Conservation (phyloP, 768 basidiomycete genomes). For the Suillus plorans region DNA sequence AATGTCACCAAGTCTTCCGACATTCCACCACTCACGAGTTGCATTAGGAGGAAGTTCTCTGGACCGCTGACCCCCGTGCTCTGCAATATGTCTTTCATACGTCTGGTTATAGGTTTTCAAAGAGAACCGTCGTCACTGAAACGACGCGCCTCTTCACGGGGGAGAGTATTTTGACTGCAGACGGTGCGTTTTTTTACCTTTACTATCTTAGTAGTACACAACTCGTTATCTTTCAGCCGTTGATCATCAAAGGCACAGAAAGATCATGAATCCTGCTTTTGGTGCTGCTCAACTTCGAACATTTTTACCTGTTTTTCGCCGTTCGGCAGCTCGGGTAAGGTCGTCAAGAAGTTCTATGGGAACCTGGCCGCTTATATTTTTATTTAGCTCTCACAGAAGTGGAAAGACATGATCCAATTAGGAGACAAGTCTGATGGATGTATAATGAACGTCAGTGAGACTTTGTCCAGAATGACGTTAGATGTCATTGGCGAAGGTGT, state of each 20-base stretch:
- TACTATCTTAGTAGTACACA: not conserved
- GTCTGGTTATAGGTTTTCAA: conserved; percentile 28
- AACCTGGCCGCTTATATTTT: not conserved
- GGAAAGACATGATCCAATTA: conserved; percentile 21
- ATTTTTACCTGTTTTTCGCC: conserved; percentile 26
- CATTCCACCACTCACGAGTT: not conserved
- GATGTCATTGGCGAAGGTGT: conserved; percentile 31
- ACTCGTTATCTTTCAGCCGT: conserved; percentile 11
- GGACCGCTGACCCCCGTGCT: conserved; percentile 28
- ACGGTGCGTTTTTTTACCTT: conserved; percentile 13
- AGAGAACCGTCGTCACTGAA: conserved; percentile 12
- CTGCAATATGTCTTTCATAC: conserved; percentile 29
- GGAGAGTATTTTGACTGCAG: conserved; percentile 17
- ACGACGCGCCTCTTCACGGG: conserved; percentile 21
- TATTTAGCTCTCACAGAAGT: conserved; percentile 20
- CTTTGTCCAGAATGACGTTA: conserved; percentile 24
- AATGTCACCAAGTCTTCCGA: not conserved
- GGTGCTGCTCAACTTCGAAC: conserved; percentile 22
- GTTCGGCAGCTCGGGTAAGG: conserved; percentile 18
- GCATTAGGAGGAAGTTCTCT: conserved; percentile 26
- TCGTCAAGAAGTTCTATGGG: not conserved
- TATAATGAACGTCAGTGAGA: conserved; percentile 19
- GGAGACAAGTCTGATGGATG: conserved; percentile 6
- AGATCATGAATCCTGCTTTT: conserved; percentile 30
- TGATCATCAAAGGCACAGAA: conserved; percentile 29